Evolutionary conservation across 352 stramenopile species (phyloP), one percentile per base, ranked within the genome.

Genomic region (Pythium oligandrum): DNA sequence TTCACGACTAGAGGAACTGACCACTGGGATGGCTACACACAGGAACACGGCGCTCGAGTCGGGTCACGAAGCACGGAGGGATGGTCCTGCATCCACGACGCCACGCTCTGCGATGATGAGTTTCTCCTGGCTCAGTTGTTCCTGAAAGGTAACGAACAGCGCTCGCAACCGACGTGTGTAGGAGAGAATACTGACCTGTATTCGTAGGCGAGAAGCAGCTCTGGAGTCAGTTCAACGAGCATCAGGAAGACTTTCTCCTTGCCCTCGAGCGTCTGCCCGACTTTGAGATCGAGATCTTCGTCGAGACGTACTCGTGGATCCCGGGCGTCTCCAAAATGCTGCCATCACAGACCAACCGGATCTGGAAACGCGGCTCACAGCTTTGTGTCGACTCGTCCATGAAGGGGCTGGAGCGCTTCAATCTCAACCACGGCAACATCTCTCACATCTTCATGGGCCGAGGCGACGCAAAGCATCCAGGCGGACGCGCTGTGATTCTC

Each of bases 261-360:
- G 80, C 81, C n/a, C 52, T 90, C 4, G 76, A 88, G 58, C 64
- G 70, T 6, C 58, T 93, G 1, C 79, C 83, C 0, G 79, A 93
- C 48, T 93, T 93, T 68, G 76, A 88, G 42, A 76, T 77, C 6
- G 83, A 93, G 58, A 85, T 93, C 45, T 87, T 86, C 39, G 60
- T 90, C 34, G 79, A 90, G 48, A 73, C 81, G 32, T 79, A 84
- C 36, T 93, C 83, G 57, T 93, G 83, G 83, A 75, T 93, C 38
- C 83, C 83, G 1, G 75, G 86, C 6, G 79, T 93, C 30, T 93
- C 83, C 17, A 85, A 74, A 62, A 79, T 87, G 32, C 59, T 93
- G 46, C 83, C 83, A 6, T 90, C 79, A 4, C 78, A 93, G 57
- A 87, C 75, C 34, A 75, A 90, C 45, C 73, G 65, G 30, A 74